Percentiles rank a stretch among this genome's conserved stretches.
phyloP scores from a whole-genome alignment of 176 grass and related monocot genomes.

The Rhynchospora tenuis region DNA sequence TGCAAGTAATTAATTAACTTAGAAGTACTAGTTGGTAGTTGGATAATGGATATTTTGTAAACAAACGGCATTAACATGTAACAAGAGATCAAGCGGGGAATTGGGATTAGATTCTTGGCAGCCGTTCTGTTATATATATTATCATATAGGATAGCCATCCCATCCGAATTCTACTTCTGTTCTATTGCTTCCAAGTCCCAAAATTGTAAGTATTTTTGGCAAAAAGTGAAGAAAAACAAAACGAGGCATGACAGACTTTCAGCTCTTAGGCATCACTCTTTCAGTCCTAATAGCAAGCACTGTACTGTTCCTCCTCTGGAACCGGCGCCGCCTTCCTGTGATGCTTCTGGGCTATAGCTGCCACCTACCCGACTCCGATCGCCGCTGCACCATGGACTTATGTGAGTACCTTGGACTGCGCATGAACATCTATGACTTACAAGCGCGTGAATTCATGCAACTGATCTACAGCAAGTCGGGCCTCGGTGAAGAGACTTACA shows the following conservation, averaged over 20 bases:
- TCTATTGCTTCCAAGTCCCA: not conserved
- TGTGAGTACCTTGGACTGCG: constrained; percentile 74
- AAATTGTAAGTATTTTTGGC: not conserved
- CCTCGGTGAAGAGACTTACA: constrained; percentile 68
- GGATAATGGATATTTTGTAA: too few species aligned
- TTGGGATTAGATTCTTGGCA: too few species aligned
- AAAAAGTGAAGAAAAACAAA: not conserved
- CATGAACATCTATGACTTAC: constrained; percentile 28
- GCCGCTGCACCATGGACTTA: constrained; percentile 46
- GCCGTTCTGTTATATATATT: too few species aligned
- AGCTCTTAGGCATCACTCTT: not conserved
- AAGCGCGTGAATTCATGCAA: constrained; percentile 59
- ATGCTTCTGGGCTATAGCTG: constrained; percentile 72
- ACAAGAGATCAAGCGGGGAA: too few species aligned
- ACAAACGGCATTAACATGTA: too few species aligned
- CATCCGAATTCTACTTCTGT: too few species aligned
- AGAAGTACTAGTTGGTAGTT: too few species aligned
- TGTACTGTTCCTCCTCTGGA: constrained; percentile 6
- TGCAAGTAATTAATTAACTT: too few species aligned
- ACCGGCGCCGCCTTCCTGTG: constrained; percentile 32
- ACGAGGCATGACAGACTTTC: not conserved
- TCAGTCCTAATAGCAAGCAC: not conserved
- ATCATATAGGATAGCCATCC: too few species aligned
- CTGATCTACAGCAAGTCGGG: constrained; percentile 79
- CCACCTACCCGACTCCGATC: constrained; percentile 48